Percentiles rank a stretch among this genome's conserved stretches.
Conservation (phyloP, 768 basidiomycete genomes). For the Porphyrellus cyaneotinctus region DNA sequence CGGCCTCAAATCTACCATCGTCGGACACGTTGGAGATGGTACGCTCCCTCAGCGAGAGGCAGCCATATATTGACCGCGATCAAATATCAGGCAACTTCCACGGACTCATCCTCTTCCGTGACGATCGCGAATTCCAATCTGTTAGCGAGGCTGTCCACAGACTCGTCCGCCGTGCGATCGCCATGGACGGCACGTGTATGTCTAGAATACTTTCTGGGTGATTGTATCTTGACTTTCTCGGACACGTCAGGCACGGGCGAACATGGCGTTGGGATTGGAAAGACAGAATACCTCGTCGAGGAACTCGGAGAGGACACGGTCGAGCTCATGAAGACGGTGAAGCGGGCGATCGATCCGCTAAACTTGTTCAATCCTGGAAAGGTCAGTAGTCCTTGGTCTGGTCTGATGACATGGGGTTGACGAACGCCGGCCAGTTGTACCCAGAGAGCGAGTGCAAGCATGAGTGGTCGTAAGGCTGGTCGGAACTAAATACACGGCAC, state of each 20-base stretch:
- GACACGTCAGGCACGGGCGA: slow-evolving; percentile 64
- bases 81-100: slow-evolving; percentile 40
- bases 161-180: slow-evolving; percentile 66
- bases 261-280: slow-evolving; percentile 85
- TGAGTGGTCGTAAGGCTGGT: background rate
- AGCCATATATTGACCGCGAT: background rate
- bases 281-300: slow-evolving; percentile 75
- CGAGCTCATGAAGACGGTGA: slow-evolving; percentile 82
- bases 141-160: slow-evolving; percentile 64
- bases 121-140: slow-evolving; percentile 52
- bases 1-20: slow-evolving; percentile 62
- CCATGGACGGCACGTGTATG: slow-evolving; percentile 74
- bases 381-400: slow-evolving; percentile 21
- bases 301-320: slow-evolving; percentile 85
- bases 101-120: slow-evolving; percentile 52
- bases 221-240: background rate
- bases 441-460: slow-evolving; percentile 6
- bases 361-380: slow-evolving; percentile 89
- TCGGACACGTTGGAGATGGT: slow-evolving; percentile 80
- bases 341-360: slow-evolving; percentile 71
- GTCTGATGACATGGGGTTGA: background rate
- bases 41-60: slow-evolving; percentile 33
- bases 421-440: slow-evolving; percentile 13
- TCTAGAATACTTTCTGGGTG: background rate
- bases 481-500: too few species aligned